Base-by-base conservation (phyloP, 352 stramenopile genomes). In the Phytophthora sansomeana region DNA sequence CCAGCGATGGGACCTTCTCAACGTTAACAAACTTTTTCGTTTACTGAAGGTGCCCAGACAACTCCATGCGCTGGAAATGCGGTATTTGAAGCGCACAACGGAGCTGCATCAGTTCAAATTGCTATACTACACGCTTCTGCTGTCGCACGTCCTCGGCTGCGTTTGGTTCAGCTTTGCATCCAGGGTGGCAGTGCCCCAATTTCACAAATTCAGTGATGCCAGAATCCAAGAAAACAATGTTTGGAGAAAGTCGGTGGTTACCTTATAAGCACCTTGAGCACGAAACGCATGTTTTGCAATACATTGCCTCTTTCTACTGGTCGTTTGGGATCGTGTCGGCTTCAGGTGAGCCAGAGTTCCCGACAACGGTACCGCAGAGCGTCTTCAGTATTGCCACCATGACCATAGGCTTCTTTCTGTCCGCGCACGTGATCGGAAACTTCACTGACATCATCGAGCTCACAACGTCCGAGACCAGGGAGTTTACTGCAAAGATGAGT, bases 351-450 rank as follows among this genome's bases (percentile, higher is more conserved):
- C 75, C 80, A 0, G 75, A 89, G 7, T 61, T 87, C 13, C 85
- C 81, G 0, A 86, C 86, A 47, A 81, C 78, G 0, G 62, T 74
- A 8, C 17, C 67, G 1, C 73, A 93, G 36, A 79, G 75, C 48
- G 49, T 87, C 11, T 90, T 81, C 60, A 83, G 52, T 16, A 67
- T 89, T 6, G 17, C 79, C 10, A 86, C 78, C 1, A 89, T 90
- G 78, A 90, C 83, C 5, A 73, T 42, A 3, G 83, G 83, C 0
- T 89, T 91, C 24, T 91, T 91, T 39, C 53, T 90, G 6, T 85
- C 90, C 29, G 78, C 83, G 13, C 90, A 91, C 52, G 77, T 91
- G n/a, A 73, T 91, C 30, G 83, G 83, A 4, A 91, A 91, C 50
- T 80, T 91, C 28, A 62, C 74, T 0, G 80, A 91, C 51, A 85